Evolutionary conservation across 768 basidiomycete genomes (phyloP), one percentile per base, ranked within the genome.

Genomic region (Tephrocybe sp.): DNA sequence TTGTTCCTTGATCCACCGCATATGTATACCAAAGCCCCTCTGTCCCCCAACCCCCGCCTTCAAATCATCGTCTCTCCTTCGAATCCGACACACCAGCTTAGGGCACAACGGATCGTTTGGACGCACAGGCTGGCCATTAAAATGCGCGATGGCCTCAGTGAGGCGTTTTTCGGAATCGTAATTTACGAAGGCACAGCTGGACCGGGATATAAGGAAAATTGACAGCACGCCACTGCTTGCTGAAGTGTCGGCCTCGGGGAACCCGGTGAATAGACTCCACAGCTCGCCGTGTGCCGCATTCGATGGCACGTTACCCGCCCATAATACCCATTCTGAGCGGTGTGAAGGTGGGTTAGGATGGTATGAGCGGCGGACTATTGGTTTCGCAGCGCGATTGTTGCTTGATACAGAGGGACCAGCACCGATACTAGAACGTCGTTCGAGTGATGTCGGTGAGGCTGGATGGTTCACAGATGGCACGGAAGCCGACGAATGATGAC

Each of bases 101-200:
- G 84, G 84, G 71, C 89, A 92, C 23, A 84, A 75, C 9, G 79
- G 72, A 61, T 97, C 92, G 54, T 71, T 66, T 0, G 86, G 76
- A 17, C 93, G 83, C 23, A 98, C 65, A 0, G 80, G 73, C 41
- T 71, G 67, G 10, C 89, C 90, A 64, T 92, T 87, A 68, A 90
- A 93, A 41, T 73, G 77, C 2, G 64, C 60, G 50, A 95, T 89
- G 3, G 92, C 92, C 4, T 69, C 69, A 8, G 79, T 71, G 17
- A 98, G 70, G 51, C 84, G 73, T 5, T 62, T 68, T 59, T 87
- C 79, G 0, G 76, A 78, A 41, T 81, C 78, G 62, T 87, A 96
- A 66, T 98, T 98, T 67, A 96, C 80, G 62, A 98, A 98, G 4
- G 91, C 92, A 67, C 95, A 98, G 61, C 84, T 91, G 2, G 93